Percentiles rank a stretch among this genome's conserved stretches.
Conservation (phyloP, 371 early-diverging fungal species). For the Rhizopus delemar region DNA sequence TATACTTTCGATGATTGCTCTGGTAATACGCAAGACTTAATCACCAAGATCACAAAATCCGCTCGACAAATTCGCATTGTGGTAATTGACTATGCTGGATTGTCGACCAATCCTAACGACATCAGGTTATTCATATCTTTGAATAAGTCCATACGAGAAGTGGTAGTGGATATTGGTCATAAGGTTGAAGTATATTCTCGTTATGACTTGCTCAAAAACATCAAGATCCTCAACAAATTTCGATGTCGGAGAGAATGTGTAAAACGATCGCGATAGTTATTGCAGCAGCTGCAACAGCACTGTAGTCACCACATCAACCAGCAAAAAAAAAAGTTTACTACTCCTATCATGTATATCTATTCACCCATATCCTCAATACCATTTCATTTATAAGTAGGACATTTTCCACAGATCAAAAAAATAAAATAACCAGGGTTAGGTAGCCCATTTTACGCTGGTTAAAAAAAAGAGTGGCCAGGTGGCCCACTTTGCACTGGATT, state of each 20-base stretch:
- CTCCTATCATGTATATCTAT: too few relatives aligned
- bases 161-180: constrained; percentile 31
- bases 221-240: constrained; percentile 27
- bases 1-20: constrained; percentile 33
- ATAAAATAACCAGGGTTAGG: constrained; percentile 13
- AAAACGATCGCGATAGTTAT: too few relatives aligned
- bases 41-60: constrained; percentile 33
- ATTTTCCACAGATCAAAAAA: too few relatives aligned
- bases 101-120: constrained; percentile 29
- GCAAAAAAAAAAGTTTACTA: too few relatives aligned
- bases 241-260: constrained; percentile 26
- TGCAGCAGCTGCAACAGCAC: constrained; percentile 11
- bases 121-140: constrained; percentile 31
- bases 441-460: constrained; percentile 19
- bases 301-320: constrained; percentile 22
- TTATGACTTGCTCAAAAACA: constrained; percentile 31
- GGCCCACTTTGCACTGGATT: too few relatives aligned
- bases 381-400: too few relatives aligned
- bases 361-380: too few relatives aligned
- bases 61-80: constrained; percentile 33
- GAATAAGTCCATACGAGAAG: constrained; percentile 32
- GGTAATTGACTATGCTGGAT: constrained; percentile 31
- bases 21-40: constrained; percentile 34
- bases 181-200: constrained; percentile 36
- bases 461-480: constrained; percentile 14